Percentiles rank a stretch among this genome's conserved stretches.
Conservation (phyloP, 164 flowering plant species). For the Magnolia changhungtana region DNA sequence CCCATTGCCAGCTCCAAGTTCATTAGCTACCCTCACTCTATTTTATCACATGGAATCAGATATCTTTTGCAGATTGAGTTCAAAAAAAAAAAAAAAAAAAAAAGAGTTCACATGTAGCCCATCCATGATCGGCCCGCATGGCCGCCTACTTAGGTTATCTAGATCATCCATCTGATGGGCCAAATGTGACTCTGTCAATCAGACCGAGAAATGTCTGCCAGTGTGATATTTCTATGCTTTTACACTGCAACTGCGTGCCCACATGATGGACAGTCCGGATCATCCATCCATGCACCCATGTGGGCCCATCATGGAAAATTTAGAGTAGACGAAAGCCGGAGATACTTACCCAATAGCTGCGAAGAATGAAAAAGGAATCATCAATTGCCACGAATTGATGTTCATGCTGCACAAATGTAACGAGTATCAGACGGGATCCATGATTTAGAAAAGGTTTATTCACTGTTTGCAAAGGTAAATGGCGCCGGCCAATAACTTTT, state of each 20-base stretch:
- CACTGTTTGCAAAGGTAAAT: too few species aligned
- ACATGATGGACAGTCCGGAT: too few species aligned
- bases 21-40: background rate
- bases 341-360: conserved; percentile 54
- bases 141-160: too few species aligned
- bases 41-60: background rate
- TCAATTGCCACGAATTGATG: conserved; percentile 62
- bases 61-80: background rate
- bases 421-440: background rate
- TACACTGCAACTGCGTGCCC: too few species aligned
- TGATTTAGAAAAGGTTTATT: background rate
- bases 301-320: too few species aligned
- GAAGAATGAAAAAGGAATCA: conserved; percentile 63
- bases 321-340: background rate
- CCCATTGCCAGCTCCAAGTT: background rate
- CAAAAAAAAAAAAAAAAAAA: too few species aligned
- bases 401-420: conserved; percentile 39
- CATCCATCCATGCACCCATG: too few species aligned
- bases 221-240: background rate
- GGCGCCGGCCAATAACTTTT: too few species aligned
- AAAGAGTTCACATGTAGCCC: background rate
- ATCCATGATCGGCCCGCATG: background rate
- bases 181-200: too few species aligned
- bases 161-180: too few species aligned
- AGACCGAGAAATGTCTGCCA: background rate